phyloP scores from a whole-genome alignment of 345 rosid genomes.

The Bruguiera parviflora region DNA sequence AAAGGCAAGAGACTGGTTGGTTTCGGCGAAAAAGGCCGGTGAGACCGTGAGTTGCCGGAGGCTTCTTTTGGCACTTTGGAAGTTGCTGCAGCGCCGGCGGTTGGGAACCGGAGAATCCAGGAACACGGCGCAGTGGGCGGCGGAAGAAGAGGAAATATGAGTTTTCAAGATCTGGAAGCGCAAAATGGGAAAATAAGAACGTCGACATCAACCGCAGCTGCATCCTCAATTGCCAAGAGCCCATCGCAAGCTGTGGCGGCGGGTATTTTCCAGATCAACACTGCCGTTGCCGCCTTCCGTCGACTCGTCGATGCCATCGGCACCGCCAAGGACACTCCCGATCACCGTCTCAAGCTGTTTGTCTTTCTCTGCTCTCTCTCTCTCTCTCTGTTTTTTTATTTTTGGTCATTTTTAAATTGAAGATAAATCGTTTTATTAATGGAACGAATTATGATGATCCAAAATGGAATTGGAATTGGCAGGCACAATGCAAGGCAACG shows the following conservation, averaged over 20 bases:
- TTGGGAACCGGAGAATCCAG: too few relatives aligned
- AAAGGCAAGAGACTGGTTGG: too few relatives aligned
- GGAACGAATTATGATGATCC: not conserved
- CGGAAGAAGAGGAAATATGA: constrained; percentile 28
- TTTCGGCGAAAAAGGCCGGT: too few relatives aligned
- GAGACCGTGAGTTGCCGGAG: too few relatives aligned
- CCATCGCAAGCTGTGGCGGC: constrained; percentile 56
- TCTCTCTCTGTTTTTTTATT: not conserved
- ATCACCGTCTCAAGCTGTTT: constrained; percentile 57
- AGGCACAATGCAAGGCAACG: constrained; percentile 60
- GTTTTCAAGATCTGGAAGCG: constrained; percentile 45
- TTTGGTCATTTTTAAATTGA: too few relatives aligned
- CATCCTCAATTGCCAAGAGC: constrained; percentile 32
- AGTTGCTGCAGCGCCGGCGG: too few relatives aligned
- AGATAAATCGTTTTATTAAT: not conserved
- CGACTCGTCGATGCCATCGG: constrained; percentile 61
- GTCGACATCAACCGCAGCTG: constrained; percentile 22
- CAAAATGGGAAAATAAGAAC: constrained; percentile 25
- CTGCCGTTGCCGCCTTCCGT: constrained; percentile 57
- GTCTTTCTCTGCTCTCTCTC: not conserved
- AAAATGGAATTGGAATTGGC: constrained; percentile 5
- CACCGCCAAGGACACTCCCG: constrained; percentile 61
- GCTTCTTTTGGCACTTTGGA: too few relatives aligned
- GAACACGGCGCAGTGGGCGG: too few relatives aligned
- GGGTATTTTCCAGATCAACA: constrained; percentile 69